Base-by-base conservation (phyloP, 1,139 yeast species). In the Candida albicans region DNA sequence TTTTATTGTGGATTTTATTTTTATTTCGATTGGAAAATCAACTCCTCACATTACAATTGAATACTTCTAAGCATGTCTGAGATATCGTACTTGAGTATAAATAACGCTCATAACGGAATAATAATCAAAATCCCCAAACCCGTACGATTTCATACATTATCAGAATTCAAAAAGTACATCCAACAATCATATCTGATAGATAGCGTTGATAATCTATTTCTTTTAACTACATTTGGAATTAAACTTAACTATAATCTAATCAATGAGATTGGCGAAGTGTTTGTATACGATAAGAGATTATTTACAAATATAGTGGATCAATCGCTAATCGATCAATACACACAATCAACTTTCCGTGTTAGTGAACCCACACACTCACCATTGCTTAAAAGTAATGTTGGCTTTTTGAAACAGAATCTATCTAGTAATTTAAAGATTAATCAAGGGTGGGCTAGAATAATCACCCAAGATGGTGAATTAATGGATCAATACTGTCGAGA, bases 191-290 rank as follows among this genome's bases (percentile, higher is more conserved):
- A 43, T 57, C 40, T 53, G 10, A 53, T 80, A 52, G 71, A 75
- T 4, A 31, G 39, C 5, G 22, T 35, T 10, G 77, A 72, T 24
- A 76, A 81, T 51, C 58, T 82, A 35, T 79, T 84, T 51, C 62
- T 85, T n/a, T 62, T 85, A 36, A 75, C 87, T 0, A 79, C 87
- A 2, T 83, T 77, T 62, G 93, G 90, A 0, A 73, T 77, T 38
- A 81, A 77, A 53, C 66, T 84, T 51, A 81, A 78, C 58, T 80
- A 71, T 52, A 67, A 71, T 33, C 72, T 75, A 56, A 64, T 78
- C 40, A 68, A 70, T 50, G 77, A 72, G 40, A 53, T 68, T 29
- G 65, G 64, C 42, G 85, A 81, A 44, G 67, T 84, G 2, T 84
- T 75, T 57, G 80, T 79, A 0, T 83, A 73, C 60, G 87, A 84